Evolutionary conservation across 2,329 filamentous ascomycete species (phyloP).

Genomic region (Colletotrichum somersetense): DNA sequence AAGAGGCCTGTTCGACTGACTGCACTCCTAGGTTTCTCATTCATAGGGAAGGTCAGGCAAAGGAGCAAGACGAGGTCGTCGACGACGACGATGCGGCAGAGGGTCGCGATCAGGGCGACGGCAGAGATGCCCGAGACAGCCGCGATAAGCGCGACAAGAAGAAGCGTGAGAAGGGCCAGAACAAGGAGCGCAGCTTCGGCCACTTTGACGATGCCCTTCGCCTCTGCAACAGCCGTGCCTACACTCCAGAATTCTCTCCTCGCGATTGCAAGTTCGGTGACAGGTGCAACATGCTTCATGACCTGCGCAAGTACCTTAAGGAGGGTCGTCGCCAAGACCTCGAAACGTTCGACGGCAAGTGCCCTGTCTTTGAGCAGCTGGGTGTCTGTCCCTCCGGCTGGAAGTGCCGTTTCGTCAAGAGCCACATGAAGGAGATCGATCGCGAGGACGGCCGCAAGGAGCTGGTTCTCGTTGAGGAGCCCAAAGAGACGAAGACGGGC

Average conservation of each 20-base stretch:
- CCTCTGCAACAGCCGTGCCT: conserved; percentile 81
- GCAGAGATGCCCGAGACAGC: conserved; percentile 62
- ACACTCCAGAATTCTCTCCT: conserved; percentile 85
- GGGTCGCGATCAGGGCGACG: conserved; percentile 52
- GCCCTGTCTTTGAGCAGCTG: conserved; percentile 82
- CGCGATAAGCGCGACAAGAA: conserved; percentile 55
- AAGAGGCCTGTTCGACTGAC: conserved; percentile 13
- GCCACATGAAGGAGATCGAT: conserved; percentile 86
- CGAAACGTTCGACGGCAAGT: conserved; percentile 79
- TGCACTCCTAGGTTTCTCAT: conserved; percentile 50
- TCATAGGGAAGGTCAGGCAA: conserved; percentile 57
- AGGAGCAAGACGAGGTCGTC: conserved; percentile 63
- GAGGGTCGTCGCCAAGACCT: conserved; percentile 87
- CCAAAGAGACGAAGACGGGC: conserved; percentile 51
- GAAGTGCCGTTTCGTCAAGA: conserved; percentile 92
- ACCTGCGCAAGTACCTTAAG: conserved; percentile 86
- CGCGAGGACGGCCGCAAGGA: conserved; percentile 86
- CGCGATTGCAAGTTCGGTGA: conserved; percentile 81
- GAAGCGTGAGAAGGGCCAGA: conserved; percentile 73
- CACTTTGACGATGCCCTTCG: conserved; percentile 81
- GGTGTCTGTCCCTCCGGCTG: conserved; percentile 87
- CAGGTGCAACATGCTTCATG: conserved; percentile 84
- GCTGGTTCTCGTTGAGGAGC: conserved; percentile 73
- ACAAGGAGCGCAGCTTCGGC: conserved; percentile 85
- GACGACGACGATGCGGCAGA: conserved; percentile 66